Percentiles rank a stretch among this genome's conserved stretches.
These are phyloP conservation scores for Didymella keratinophila DNA, from an alignment of 2,329 filamentous ascomycete genomes.

Conservation along the genomic window DNA sequence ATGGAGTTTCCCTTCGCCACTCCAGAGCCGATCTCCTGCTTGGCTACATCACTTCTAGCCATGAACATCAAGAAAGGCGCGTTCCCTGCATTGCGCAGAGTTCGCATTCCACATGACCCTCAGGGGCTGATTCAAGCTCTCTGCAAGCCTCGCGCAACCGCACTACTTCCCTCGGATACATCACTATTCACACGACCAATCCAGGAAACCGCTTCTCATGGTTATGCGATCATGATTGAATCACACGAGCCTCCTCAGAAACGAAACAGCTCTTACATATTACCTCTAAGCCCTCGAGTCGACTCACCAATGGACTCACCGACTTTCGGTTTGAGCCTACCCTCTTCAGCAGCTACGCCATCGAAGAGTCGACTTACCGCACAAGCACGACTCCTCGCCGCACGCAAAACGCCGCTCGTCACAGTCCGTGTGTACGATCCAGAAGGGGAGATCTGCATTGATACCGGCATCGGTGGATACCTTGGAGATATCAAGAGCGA, in stretches of 20 bases:
- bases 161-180: constrained; percentile 57
- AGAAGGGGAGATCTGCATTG: constrained; percentile 60
- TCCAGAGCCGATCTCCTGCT: constrained; percentile 55
- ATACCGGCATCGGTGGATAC: constrained; percentile 66
- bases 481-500: constrained; percentile 66
- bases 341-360: constrained; percentile 35
- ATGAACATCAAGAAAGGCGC: constrained; percentile 67
- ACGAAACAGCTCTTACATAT: constrained; percentile 1
- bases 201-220: constrained; percentile 9
- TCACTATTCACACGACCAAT: constrained; percentile 19
- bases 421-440: constrained; percentile 63
- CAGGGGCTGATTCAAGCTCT: constrained; percentile 73
- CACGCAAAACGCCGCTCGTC: constrained; percentile 63
- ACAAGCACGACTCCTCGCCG: constrained; percentile 69
- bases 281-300: constrained; percentile 22
- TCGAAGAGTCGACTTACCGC: constrained; percentile 70
- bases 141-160: constrained; percentile 68
- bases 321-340: constrained; percentile 12
- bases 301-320: constrained; percentile 33
- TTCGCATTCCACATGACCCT: constrained; percentile 73
- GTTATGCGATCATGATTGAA: constrained; percentile 2
- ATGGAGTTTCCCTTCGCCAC: constrained; percentile 31
- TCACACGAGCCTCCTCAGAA: constrained; percentile 3
- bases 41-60: constrained; percentile 69
- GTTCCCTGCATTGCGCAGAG: constrained; percentile 67